phyloP scores from a whole-genome alignment of 1,284 basidiomycete species.

The Moesziomyces sp. region DNA sequence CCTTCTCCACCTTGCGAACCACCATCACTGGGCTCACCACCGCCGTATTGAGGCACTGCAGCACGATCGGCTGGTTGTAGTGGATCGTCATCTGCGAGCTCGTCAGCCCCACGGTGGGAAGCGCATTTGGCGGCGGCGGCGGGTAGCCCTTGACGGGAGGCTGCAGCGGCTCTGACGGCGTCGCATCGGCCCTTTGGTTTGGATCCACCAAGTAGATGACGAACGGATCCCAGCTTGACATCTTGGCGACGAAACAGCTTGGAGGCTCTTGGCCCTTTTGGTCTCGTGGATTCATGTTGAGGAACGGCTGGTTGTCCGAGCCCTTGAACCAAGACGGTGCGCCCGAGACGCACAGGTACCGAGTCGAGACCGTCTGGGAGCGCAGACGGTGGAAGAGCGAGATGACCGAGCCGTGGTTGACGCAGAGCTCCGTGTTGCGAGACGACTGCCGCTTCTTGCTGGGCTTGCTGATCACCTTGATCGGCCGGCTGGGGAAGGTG shows the following conservation, averaged over 20 bases:
- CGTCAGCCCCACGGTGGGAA: conserved; percentile 80
- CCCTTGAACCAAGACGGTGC: conserved; percentile 71
- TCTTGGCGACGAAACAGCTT: conserved; percentile 70
- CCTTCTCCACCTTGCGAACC: conserved; percentile 91
- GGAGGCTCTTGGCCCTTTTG: conserved; percentile 47
- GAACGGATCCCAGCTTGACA: conserved; percentile 79
- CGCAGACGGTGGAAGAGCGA: conserved; percentile 93
- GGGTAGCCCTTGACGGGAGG: conserved; percentile 72
- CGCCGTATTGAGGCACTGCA: conserved; percentile 93
- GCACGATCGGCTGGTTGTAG: conserved; percentile 94
- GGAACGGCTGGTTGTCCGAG: conserved; percentile 60
- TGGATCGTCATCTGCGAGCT: conserved; percentile 80
- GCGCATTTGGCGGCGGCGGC: conserved; percentile 89
- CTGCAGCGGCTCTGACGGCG: conserved; percentile 76
- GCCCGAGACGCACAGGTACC: conserved; percentile 92
- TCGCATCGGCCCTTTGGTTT: conserved; percentile 78
- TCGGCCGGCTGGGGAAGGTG: conserved; percentile 88
- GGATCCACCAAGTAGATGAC: conserved; percentile 84
- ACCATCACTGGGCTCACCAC: conserved; percentile 91
- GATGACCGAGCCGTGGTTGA: conserved; percentile 93
- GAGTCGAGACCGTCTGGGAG: conserved; percentile 77
- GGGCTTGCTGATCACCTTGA: conserved; percentile 83
- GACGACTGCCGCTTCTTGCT: conserved; percentile 90
- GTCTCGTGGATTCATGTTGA: conserved; percentile 50
- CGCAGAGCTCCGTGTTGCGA: conserved; percentile 85